A percentile compares a stretch with the other conserved stretches of the same genome.
phyloP scores from a whole-genome alignment of 2,329 filamentous ascomycete species.

The Niveomyces coronatus region DNA sequence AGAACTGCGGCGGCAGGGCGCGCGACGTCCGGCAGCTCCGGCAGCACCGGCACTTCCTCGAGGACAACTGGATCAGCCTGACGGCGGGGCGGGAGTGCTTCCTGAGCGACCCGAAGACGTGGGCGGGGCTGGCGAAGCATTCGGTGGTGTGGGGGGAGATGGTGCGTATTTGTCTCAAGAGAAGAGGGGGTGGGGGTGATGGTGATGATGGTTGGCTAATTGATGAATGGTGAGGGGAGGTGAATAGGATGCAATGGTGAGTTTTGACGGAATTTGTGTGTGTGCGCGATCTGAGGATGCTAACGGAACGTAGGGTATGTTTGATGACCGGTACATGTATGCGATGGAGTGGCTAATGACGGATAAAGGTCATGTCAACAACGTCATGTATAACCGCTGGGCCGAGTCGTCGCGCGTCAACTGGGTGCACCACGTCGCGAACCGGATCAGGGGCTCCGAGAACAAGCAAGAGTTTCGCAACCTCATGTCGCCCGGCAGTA shows the following conservation, averaged over 20 bases:
- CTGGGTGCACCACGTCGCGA: slow-evolving; percentile 62
- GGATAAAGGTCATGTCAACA: slow-evolving; percentile 60
- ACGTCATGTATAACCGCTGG: slow-evolving; percentile 72
- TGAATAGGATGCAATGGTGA: slow-evolving; percentile 43
- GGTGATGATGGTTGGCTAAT: not conserved
- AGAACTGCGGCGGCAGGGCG: no score
- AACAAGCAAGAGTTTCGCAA: slow-evolving; percentile 56
- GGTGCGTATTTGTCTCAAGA: slow-evolving; percentile 39
- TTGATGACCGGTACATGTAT: not conserved
- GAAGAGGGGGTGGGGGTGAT: not conserved
- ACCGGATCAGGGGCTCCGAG: slow-evolving; percentile 47
- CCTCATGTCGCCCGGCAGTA: slow-evolving; percentile 53
- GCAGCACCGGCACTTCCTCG: slow-evolving; percentile 14
- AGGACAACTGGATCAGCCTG: slow-evolving; percentile 55
- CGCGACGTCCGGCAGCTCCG: slow-evolving; percentile 7
- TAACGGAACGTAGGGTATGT: slow-evolving; percentile 7
- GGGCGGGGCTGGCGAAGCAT: slow-evolving; percentile 53
- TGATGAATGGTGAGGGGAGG: no score
- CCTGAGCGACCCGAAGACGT: slow-evolving; percentile 46
- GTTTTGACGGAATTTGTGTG: slow-evolving; percentile 13
- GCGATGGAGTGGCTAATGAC: not conserved
- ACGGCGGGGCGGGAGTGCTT: slow-evolving; percentile 68
- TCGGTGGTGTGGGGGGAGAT: slow-evolving; percentile 78
- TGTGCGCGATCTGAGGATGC: not conserved
- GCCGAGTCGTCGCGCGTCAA: slow-evolving; percentile 74